A percentile compares a stretch with the other conserved stretches of the same genome.
phyloP scores from a whole-genome alignment of 495 filamentous ascomycete genomes.

The Echria macrotheca region DNA sequence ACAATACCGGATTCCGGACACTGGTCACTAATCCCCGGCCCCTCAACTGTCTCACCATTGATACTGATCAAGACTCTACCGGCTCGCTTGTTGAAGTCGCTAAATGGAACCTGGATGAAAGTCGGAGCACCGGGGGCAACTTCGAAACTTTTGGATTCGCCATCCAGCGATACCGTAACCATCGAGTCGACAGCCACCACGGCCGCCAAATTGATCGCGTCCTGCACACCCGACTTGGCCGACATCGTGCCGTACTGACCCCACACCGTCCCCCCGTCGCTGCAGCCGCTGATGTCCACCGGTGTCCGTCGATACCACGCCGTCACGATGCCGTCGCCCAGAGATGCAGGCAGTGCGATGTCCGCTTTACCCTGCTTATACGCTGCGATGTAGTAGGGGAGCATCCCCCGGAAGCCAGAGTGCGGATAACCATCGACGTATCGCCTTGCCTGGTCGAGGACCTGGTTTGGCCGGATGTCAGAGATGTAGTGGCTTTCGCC shows the following conservation, averaged over 20 bases:
- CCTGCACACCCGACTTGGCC: conserved; percentile 1
- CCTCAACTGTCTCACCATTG: too few species aligned
- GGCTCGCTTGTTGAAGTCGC: too few species aligned
- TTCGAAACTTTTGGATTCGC: too few species aligned
- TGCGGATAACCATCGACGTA: conserved; percentile 36
- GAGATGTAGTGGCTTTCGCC: conserved; percentile 45
- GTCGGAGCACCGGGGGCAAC: too few species aligned
- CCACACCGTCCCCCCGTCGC: conserved; percentile 11
- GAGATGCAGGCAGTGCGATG: conserved; percentile 24
- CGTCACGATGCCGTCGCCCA: conserved; percentile 9
- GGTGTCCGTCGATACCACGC: conserved; percentile 14
- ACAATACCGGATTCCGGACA: too few species aligned
- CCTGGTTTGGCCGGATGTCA: conserved; percentile 45
- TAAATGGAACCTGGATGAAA: too few species aligned
- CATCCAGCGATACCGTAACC: too few species aligned
- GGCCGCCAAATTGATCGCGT: conserved; percentile 12
- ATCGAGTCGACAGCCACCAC: too few species aligned
- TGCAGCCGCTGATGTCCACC: background rate
- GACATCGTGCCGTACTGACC: conserved; percentile 6
- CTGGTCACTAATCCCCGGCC: too few species aligned
- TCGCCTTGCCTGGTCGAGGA: conserved; percentile 12
- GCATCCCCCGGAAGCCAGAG: conserved; percentile 32
- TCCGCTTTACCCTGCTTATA: conserved; percentile 48
- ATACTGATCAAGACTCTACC: too few species aligned
- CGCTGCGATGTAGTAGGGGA: conserved; percentile 57